Evolutionary conservation across 495 filamentous ascomycete genomes (phyloP).

Genomic region (Podospora anserina): DNA sequence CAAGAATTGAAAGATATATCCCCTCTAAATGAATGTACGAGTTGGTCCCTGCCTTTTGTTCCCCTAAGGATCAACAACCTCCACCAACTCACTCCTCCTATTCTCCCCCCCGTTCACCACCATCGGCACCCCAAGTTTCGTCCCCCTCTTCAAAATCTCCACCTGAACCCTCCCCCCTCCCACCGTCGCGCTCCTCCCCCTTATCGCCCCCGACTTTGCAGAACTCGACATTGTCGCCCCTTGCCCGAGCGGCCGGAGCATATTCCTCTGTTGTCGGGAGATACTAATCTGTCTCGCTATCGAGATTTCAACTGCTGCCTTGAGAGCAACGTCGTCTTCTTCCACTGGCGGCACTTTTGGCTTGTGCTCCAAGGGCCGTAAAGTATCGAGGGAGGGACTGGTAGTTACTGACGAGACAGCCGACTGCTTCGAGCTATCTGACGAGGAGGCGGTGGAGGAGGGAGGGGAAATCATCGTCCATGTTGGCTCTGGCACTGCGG

Average conservation of each 20-base stretch:
- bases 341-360: slow-evolving; percentile 19
- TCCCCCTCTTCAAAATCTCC: slow-evolving; percentile 26
- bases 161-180: slow-evolving; percentile 8
- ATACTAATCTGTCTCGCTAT: slow-evolving; percentile 60
- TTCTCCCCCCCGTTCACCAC: slow-evolving; percentile 22
- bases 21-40: background rate
- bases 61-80: slow-evolving; percentile 3
- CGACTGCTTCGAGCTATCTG: slow-evolving; percentile 25
- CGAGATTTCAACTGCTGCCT: slow-evolving; percentile 52
- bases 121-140: slow-evolving; percentile 39
- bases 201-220: background rate
- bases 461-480: slow-evolving; percentile 51
- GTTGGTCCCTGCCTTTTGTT: background rate
- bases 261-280: slow-evolving; percentile 51
- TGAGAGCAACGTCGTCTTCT: slow-evolving; percentile 39
- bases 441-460: slow-evolving; percentile 29
- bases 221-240: slow-evolving; percentile 11
- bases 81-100: slow-evolving; percentile 47
- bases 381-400: slow-evolving; percentile 29
- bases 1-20: background rate
- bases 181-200: slow-evolving; percentile 5
- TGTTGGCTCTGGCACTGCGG: slow-evolving; percentile 43
- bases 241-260: slow-evolving; percentile 38
- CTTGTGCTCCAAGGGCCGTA: background rate
- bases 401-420: slow-evolving; percentile 24